Percentiles rank a stretch among this genome's conserved stretches.
Conservation (phyloP, 192 early-diverging fungal genomes). For the Linnemannia elongata region DNA sequence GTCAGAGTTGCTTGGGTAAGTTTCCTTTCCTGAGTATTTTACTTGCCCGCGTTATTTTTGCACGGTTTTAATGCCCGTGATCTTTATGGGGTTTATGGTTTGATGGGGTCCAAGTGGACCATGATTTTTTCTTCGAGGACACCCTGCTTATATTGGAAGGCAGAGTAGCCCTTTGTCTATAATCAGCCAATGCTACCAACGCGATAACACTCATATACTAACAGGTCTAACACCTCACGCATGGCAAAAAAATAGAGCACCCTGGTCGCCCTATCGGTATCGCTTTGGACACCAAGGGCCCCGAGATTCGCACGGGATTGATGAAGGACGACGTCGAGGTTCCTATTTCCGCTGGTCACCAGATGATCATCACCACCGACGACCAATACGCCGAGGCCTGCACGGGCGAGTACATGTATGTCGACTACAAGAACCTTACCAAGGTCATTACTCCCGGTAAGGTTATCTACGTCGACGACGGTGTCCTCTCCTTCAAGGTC, state of each 20-base stretch:
- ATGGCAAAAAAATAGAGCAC: constrained; percentile 44
- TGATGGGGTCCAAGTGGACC: background rate
- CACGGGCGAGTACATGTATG: constrained; percentile 76
- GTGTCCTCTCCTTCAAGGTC: constrained; percentile 96
- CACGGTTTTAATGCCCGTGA: background rate
- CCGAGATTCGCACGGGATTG: constrained; percentile 89
- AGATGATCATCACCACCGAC: constrained; percentile 84
- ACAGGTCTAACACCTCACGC: background rate
- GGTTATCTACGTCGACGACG: constrained; percentile 93
- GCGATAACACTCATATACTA: background rate
- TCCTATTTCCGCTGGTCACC: constrained; percentile 81
- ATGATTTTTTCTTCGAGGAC: background rate
- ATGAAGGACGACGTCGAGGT: constrained; percentile 82
- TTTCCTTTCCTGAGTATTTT: background rate
- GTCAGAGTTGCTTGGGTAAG: constrained; percentile 63
- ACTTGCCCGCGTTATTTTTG: constrained; percentile 24
- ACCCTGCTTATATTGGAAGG: background rate
- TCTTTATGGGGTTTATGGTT: background rate
- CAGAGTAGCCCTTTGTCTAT: background rate
- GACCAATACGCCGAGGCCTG: constrained; percentile 72
- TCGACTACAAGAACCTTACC: constrained; percentile 86
- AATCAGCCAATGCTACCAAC: background rate
- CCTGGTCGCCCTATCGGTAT: constrained; percentile 72
- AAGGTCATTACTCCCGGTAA: constrained; percentile 81
- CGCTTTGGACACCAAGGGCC: constrained; percentile 89